phyloP scores from a whole-genome alignment of 2,329 filamentous ascomycete species.

The Clonostachys byssicola region DNA sequence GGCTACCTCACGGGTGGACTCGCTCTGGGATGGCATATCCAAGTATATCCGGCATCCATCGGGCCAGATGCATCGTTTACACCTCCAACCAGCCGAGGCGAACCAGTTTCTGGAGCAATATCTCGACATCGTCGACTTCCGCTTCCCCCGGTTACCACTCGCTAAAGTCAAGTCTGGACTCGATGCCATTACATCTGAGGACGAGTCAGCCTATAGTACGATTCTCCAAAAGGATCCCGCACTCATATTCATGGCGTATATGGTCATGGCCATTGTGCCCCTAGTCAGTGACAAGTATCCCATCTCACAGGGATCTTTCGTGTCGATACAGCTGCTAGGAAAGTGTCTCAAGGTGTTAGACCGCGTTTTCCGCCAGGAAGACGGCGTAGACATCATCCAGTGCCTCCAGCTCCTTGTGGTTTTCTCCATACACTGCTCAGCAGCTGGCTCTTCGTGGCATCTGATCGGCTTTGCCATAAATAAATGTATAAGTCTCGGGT shows the following conservation, averaged over 20 bases:
- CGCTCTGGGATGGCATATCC: slow-evolving; percentile 7
- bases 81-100: slow-evolving; percentile 2
- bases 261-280: slow-evolving; percentile 6
- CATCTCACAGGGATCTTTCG: slow-evolving; percentile 6
- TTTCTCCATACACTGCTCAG: slow-evolving; percentile 7
- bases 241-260: slow-evolving; percentile 7
- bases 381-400: slow-evolving; percentile 7
- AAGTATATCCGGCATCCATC: slow-evolving; percentile 6
- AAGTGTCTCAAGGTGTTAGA: slow-evolving; percentile 6
- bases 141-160: slow-evolving; percentile 4
- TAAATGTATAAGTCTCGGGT: slow-evolving; percentile 5
- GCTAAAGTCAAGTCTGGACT: slow-evolving; percentile 6
- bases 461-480: slow-evolving; percentile 8
- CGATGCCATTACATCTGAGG: slow-evolving; percentile 3
- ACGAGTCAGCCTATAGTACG: slow-evolving; percentile 1
- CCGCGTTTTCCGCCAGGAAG: slow-evolving; percentile 6
- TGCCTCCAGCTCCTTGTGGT: slow-evolving; percentile 7
- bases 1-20: slow-evolving; percentile 1
- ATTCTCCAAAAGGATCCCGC: slow-evolving; percentile 2
- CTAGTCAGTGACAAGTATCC: slow-evolving; percentile 6
- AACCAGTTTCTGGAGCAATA: slow-evolving; percentile 4
- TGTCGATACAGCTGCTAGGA: slow-evolving; percentile 5
- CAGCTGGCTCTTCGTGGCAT: slow-evolving; percentile 7
- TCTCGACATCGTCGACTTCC: slow-evolving; percentile 7
- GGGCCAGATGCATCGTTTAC: slow-evolving; percentile 1